Evolutionary conservation across 1,284 basidiomycete species (phyloP).

Genomic region (Malassezia cuniculi): DNA sequence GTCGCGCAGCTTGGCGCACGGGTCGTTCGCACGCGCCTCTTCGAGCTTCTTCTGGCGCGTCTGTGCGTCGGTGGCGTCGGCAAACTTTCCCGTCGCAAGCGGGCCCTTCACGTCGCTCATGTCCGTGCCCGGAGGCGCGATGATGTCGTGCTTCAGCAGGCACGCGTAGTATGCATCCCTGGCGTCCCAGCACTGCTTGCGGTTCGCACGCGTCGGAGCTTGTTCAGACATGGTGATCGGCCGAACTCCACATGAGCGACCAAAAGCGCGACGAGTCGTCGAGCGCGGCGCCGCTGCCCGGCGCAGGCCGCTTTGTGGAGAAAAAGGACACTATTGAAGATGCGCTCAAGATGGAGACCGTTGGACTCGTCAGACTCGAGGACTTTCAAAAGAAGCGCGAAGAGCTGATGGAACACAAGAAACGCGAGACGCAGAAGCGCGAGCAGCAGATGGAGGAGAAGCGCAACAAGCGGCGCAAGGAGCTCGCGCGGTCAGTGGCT

Average conservation of each 20-base stretch:
- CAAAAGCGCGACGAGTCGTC: not conserved
- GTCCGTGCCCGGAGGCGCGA: conserved; percentile 39
- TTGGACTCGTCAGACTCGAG: conserved; percentile 81
- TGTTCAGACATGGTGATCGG: conserved; percentile 10
- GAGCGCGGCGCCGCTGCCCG: not conserved
- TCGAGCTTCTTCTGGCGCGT: conserved; percentile 9
- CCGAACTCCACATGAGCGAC: too few relatives aligned
- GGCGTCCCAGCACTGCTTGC: conserved; percentile 36
- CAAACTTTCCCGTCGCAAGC: conserved; percentile 21
- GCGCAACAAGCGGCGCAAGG: conserved; percentile 79
- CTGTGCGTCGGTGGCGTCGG: conserved; percentile 16
- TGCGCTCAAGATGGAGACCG: conserved; percentile 75
- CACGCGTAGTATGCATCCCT: conserved; percentile 40
- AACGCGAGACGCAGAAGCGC: conserved; percentile 58
- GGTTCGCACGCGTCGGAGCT: conserved; percentile 28
- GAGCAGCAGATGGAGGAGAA: conserved; percentile 28
- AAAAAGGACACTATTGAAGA: conserved; percentile 94
- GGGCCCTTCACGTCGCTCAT: conserved; percentile 34
- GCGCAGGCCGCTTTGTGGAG: conserved; percentile 67
- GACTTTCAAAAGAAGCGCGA: conserved; percentile 67
- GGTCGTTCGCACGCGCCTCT: conserved; percentile 25
- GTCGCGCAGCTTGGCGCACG: conserved; percentile 25
- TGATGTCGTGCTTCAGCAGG: conserved; percentile 24
- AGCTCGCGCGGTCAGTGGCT: conserved; percentile 59
- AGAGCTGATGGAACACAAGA: conserved; percentile 81